These are phyloP conservation scores for Zasmidium angulare DNA, from an alignment of 2,329 filamentous ascomycete species.

Conservation along the genomic window DNA sequence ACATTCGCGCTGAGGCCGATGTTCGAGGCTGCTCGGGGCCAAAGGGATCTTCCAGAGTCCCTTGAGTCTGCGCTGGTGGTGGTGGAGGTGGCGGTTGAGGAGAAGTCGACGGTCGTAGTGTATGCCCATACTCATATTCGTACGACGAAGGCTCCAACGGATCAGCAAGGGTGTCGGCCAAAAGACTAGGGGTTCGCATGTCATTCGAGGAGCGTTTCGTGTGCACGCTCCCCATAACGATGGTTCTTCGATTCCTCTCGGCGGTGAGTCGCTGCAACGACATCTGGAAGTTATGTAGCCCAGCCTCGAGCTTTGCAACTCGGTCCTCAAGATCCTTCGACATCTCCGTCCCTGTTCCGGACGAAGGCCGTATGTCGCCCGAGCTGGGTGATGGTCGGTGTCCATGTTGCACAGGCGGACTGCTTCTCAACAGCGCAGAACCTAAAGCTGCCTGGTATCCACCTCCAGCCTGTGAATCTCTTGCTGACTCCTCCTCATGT, in stretches of 20 bases:
- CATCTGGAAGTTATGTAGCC: conserved; percentile 34
- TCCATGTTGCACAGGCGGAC: conserved; percentile 11
- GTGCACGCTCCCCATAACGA: conserved; percentile 27
- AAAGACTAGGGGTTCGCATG: conserved; percentile 35
- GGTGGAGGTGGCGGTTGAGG: conserved; percentile 21
- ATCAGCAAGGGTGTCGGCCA: conserved; percentile 32
- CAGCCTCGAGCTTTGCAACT: conserved; percentile 36
- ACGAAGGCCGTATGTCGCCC: conserved; percentile 13
- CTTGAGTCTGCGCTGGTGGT: conserved; percentile 4
- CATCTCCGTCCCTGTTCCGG: conserved; percentile 20
- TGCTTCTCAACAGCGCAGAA: conserved; percentile 17
- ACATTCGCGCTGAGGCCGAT: not conserved
- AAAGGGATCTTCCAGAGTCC: conserved; percentile 16
- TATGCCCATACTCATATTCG: conserved; percentile 24
- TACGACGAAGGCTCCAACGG: conserved; percentile 20
- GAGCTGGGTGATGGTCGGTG: conserved; percentile 12
- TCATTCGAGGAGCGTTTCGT: conserved; percentile 18
- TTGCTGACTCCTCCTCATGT: conserved; percentile 1
- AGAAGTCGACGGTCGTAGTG: conserved; percentile 25
- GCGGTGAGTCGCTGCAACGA: conserved; percentile 34
- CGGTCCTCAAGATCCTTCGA: conserved; percentile 35
- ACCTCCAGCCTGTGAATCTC: not conserved
- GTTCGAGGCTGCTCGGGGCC: conserved; percentile 7
- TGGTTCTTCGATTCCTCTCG: conserved; percentile 33
- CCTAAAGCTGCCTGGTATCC: conserved; percentile 5